These are phyloP conservation scores for Sporothrix curviconia DNA, from an alignment of 2,329 filamentous ascomycete genomes.

Conservation along the genomic window DNA sequence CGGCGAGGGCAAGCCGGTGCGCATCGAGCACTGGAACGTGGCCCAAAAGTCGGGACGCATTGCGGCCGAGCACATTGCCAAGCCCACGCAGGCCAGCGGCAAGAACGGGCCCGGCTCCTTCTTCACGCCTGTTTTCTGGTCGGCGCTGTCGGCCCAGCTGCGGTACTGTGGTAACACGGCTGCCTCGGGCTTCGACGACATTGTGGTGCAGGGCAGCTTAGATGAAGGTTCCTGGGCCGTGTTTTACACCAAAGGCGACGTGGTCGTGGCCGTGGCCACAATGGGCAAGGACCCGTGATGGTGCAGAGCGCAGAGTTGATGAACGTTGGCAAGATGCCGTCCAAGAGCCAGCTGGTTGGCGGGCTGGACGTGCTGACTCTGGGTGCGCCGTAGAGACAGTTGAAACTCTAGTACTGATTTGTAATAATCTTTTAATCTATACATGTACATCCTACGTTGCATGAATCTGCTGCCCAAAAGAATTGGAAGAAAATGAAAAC, in stretches of 20 bases:
- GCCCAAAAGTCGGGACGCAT: constrained; percentile 85
- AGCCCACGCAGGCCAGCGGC: constrained; percentile 48
- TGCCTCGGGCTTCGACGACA: constrained; percentile 67
- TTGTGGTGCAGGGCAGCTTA: constrained; percentile 71
- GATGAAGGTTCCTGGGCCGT: constrained; percentile 77
- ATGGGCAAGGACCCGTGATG: constrained; percentile 88
- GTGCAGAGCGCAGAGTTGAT: constrained; percentile 77
- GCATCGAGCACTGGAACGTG: constrained; percentile 98
- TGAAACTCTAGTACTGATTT: background rate
- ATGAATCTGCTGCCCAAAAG: too few species aligned
- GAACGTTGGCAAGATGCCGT: constrained; percentile 72
- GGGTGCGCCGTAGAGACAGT: constrained; percentile 25
- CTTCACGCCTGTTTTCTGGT: constrained; percentile 97
- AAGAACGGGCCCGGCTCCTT: constrained; percentile 49
- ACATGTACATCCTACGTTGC: too few species aligned
- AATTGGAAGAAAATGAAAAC: too few species aligned
- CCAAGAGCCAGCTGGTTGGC: constrained; percentile 66
- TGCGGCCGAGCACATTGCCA: constrained; percentile 70
- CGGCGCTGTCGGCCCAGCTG: constrained; percentile 79
- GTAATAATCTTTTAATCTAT: background rate
- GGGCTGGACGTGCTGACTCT: constrained; percentile 49
- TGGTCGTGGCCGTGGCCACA: constrained; percentile 79
- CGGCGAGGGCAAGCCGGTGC: constrained; percentile 62
- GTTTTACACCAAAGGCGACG: constrained; percentile 82
- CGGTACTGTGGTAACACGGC: constrained; percentile 87